Evolutionary conservation across 495 filamentous ascomycete species (phyloP).

Genomic region (Penicillium chermesinum): DNA sequence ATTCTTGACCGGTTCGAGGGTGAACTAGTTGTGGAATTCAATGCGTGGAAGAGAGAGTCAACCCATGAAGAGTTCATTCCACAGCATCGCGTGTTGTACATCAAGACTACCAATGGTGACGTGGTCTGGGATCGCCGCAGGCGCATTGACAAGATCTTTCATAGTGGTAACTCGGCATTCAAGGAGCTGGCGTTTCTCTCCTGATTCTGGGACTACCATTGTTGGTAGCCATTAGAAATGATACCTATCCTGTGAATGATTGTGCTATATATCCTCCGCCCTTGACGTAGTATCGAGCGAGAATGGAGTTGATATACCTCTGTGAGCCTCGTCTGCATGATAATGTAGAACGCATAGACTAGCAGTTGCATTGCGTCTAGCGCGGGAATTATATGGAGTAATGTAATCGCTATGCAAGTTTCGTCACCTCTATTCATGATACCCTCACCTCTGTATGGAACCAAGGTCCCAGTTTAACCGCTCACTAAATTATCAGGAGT

Average conservation of each 20-base stretch:
- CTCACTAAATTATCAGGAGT: slow-evolving; percentile 36
- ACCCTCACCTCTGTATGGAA: not conserved
- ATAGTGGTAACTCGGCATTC: slow-evolving; percentile 48
- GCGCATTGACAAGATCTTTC: slow-evolving; percentile 55
- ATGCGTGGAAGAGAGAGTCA: slow-evolving; percentile 66
- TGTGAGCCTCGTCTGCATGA: too few relatives aligned
- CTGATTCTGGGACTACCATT: slow-evolving; percentile 2
- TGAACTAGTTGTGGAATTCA: slow-evolving; percentile 55
- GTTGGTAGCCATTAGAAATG: not conserved
- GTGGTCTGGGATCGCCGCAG: slow-evolving; percentile 53
- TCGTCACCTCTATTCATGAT: not conserved
- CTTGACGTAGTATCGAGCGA: too few relatives aligned
- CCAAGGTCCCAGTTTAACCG: slow-evolving; percentile 16
- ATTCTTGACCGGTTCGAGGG: slow-evolving; percentile 73
- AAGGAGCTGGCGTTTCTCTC: slow-evolving; percentile 30
- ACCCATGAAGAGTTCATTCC: slow-evolving; percentile 86
- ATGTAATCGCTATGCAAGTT: not conserved
- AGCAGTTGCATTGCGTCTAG: too few relatives aligned
- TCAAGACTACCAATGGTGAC: slow-evolving; percentile 49
- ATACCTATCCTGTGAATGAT: not conserved
- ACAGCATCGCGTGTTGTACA: slow-evolving; percentile 71
- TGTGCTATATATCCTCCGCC: not conserved
- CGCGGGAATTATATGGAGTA: not conserved
- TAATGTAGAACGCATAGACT: too few relatives aligned
- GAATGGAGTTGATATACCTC: too few relatives aligned